Base-by-base conservation (phyloP, 176 grass and related monocot species). In the Oropetium thomaeum region DNA sequence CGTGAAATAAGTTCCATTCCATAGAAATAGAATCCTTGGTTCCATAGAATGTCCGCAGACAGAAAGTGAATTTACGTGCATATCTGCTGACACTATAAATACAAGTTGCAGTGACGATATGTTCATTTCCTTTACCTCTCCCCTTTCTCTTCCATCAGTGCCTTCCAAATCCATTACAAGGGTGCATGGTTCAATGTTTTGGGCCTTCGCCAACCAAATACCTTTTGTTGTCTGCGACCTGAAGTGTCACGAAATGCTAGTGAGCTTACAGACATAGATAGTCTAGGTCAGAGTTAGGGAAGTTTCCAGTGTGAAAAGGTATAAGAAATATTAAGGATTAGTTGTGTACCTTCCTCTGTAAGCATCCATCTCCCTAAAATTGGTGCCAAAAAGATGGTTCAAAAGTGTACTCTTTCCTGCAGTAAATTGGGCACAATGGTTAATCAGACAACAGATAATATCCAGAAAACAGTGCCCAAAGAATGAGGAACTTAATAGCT, bases 191-290 rank as follows among this genome's bases (percentile, higher is more conserved):
- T 98, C 96, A 83, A 98, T 94, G 70, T 93, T 79, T 52, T 81
- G 68, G 70, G 88, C 86, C 48, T 78, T 78, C 16, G 91, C 91
- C 80, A 92, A 73, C 96, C 96, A 98, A 77, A 98, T 88, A 74
- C 96, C 96, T 87, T 94, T 98, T 39, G 96, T 98, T 66, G 96
- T 98, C 77, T 98, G 96, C 38, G 96, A 98, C 89, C 96, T 98
- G 79, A 84, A 65, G 64, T 49, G 39, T 15, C 8, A 63, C 53
- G 13, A 83, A 68, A 74, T 74, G 33, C 17, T 48, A 43, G n/a
- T 67, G 49, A 79, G 65, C 43, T 62, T 44, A 75, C 35, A 59
- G 57, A 73, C 3, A 67, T 58, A 11, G 44, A 79, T 23, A 55
- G 51, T 42, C 59, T 42, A 22, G 69, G 58, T 4, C 45, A 64